Conservation (phyloP, 345 rosid genomes). For the Acer saccharum region DNA sequence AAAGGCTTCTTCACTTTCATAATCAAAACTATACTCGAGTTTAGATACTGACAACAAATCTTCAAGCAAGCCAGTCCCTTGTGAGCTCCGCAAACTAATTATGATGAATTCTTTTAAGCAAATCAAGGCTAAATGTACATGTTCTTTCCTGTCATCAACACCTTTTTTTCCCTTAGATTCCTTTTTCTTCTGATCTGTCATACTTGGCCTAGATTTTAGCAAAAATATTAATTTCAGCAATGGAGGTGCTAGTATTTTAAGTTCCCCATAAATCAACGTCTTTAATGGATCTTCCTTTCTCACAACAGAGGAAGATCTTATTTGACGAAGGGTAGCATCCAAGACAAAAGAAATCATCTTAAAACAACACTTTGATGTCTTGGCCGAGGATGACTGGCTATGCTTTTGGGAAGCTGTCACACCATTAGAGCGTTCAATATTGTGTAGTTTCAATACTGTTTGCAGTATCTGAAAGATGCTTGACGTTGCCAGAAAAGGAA, state of each 20-base stretch:
- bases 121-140: constrained; percentile 56
- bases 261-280: constrained; percentile 60
- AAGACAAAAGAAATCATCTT: constrained; percentile 50
- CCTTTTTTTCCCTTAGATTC: constrained; percentile 42
- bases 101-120: constrained; percentile 68
- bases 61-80: constrained; percentile 54
- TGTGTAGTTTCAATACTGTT: constrained; percentile 33
- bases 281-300: constrained; percentile 59
- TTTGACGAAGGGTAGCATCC: constrained; percentile 53
- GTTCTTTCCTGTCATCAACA: constrained; percentile 54
- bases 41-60: constrained; percentile 52
- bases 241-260: constrained; percentile 57
- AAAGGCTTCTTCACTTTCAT: constrained; percentile 42
- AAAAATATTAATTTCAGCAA: constrained; percentile 63
- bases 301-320: constrained; percentile 47
- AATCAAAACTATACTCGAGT: constrained; percentile 34
- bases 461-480: constrained; percentile 63
- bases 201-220: constrained; percentile 43
- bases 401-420: constrained; percentile 49
- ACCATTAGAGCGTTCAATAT: constrained; percentile 29
- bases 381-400: constrained; percentile 49
- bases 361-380: constrained; percentile 38
- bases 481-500: constrained; percentile 68
- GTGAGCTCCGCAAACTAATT: constrained; percentile 41
- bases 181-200: constrained; percentile 37